These are phyloP conservation scores for Drechslerella dactyloides DNA, from an alignment of 2,329 filamentous ascomycete genomes.

Conservation along the genomic window DNA sequence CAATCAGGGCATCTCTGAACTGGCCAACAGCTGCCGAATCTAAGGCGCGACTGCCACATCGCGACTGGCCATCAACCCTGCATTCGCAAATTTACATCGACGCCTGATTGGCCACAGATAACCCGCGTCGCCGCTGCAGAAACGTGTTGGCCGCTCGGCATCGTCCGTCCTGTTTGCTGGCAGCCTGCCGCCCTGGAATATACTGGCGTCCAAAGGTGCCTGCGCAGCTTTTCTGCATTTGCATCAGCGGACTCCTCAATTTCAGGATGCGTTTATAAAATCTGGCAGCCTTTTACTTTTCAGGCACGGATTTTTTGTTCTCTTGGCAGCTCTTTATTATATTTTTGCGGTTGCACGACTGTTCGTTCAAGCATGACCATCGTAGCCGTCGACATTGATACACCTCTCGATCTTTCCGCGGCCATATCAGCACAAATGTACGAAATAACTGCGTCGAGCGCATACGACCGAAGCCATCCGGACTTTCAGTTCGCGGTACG, in stretches of 20 bases:
- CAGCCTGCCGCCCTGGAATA: conserved; percentile 17
- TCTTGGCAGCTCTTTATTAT: not conserved
- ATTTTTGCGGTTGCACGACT: no score
- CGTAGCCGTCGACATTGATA: conserved; percentile 1
- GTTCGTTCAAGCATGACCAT: not conserved
- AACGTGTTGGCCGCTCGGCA: conserved; percentile 34
- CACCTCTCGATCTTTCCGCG: conserved; percentile 23
- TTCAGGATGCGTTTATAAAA: not conserved
- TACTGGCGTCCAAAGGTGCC: not conserved
- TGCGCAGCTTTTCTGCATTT: not conserved
- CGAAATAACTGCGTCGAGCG: conserved; percentile 25
- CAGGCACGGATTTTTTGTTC: not conserved
- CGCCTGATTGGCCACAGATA: conserved; percentile 32
- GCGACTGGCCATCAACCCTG: conserved; percentile 9
- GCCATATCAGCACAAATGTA: conserved; percentile 45
- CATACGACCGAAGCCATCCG: conserved; percentile 11
- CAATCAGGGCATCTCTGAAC: not conserved
- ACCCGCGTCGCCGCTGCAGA: conserved; percentile 4
- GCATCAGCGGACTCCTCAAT: no score
- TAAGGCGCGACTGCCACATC: conserved; percentile 1
- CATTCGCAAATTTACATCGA: conserved; percentile 17
- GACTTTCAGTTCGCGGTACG: conserved; percentile 36
- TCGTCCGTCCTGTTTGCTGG: conserved; percentile 21
- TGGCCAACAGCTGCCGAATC: conserved; percentile 1
- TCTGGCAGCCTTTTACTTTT: not conserved